Conservation (phyloP, 192 early-diverging fungal genomes). For the Gonapodya prolifera region DNA sequence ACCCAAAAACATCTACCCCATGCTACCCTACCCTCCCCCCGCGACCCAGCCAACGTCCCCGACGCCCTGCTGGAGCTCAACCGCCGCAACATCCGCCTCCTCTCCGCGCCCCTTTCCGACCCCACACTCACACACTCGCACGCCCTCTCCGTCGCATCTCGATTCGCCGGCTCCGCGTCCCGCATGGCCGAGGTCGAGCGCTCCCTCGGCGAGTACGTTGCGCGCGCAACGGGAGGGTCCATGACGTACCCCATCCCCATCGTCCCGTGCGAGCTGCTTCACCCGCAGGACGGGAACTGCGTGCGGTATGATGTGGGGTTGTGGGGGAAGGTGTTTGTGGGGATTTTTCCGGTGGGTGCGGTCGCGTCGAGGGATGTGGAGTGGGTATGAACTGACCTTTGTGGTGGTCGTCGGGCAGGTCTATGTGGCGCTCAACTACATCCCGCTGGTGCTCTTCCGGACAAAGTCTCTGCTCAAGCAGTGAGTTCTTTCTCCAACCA, state of each 20-base stretch:
- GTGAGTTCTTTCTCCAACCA: not conserved
- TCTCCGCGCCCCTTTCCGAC: not conserved
- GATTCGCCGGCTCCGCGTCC: not conserved
- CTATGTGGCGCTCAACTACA: not conserved
- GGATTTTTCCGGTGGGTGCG: not conserved
- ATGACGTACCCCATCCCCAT: not conserved
- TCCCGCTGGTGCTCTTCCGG: conserved; percentile 1
- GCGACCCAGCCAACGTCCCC: not conserved
- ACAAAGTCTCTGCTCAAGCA: not conserved
- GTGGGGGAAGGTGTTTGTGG: not conserved
- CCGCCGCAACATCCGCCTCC: not conserved
- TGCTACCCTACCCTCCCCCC: not conserved
- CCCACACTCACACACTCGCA: not conserved
- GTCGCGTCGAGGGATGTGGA: too few species aligned
- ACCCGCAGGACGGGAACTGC: not conserved
- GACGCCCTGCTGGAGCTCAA: not conserved
- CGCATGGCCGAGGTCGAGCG: not conserved
- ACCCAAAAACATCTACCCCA: too few species aligned
- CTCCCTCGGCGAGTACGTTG: not conserved
- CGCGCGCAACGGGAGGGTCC: not conserved
- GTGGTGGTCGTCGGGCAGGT: not conserved
- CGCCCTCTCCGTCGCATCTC: not conserved
- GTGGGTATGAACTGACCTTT: too few species aligned
- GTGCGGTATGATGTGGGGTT: not conserved
- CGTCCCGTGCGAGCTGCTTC: conserved; percentile 5